Evolutionary conservation across 345 rosid genomes (phyloP), one percentile per base, ranked within the genome.

Genomic region (Lepidium didymum): DNA sequence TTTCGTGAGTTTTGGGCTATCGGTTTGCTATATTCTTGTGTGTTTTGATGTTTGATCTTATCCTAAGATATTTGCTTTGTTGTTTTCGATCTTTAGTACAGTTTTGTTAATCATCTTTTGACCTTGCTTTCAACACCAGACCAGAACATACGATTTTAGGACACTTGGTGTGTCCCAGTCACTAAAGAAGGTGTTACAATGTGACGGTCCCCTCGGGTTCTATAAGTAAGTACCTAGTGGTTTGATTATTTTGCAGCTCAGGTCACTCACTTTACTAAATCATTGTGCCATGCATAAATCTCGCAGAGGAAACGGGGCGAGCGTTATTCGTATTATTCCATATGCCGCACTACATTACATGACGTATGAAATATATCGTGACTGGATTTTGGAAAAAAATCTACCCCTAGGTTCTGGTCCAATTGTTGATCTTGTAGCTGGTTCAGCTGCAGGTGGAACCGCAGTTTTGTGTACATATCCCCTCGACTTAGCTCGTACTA

Each of bases 301-400:
- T 53, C 47, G 23, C 57, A 94, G 99, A 78, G 99, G 97, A 46
- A 94, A 94, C 57, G 99, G 99, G 72, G 97, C 95, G 38, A 94
- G 97, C 72, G 96, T 94, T 69, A 77, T 91, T 52, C 86, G 99
- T 55, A 94, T 94, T 52, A 84, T 94, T 62, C 99, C 97, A 43
- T 94, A 91, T 76, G 99, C 99, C 0, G 99, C 99, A 43, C 78
- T 94, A 49, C 97, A 91, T 82, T 91, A 88, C 80, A 94, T 94
- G 99, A 79, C 92, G 10, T 94, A 94, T 23, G 97, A 94, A 82
- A 85, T 81, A 67, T 94, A 94, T 69, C 97, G 96, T 27, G 78
- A 78, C 73, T 94, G 92, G 92, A 88, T 91, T 66, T 77, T 91
- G 81, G 75, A 89, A 70, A 87, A 89, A 40, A 81, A 77, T 61